Conservation (phyloP, 192 early-diverging fungal species). For the Backusella sp. region DNA sequence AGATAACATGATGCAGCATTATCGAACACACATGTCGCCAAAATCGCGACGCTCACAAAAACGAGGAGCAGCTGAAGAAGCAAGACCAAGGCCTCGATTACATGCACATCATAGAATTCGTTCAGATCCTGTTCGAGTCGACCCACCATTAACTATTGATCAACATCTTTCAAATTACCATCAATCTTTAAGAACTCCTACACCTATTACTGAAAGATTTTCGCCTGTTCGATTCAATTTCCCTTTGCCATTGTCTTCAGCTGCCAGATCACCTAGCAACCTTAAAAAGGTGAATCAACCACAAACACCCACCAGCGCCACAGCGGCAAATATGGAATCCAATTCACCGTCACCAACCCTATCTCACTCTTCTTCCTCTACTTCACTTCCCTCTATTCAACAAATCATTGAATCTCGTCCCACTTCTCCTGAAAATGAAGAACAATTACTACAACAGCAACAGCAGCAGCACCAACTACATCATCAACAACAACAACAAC, state of each 20-base stretch:
- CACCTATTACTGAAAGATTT: conserved; percentile 1
- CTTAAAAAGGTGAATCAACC: conserved; percentile 9
- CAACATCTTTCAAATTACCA: conserved; percentile 34
- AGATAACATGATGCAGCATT: conserved; percentile 87
- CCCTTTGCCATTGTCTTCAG: conserved; percentile 1
- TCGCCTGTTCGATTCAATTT: conserved; percentile 7
- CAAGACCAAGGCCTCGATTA: conserved; percentile 24
- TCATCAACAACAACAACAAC: background rate
- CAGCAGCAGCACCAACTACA: background rate
- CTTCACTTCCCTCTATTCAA: conserved; percentile 18
- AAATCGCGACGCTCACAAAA: conserved; percentile 52
- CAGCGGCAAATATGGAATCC: background rate
- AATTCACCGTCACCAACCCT: conserved; percentile 4
- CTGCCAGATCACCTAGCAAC: conserved; percentile 1
- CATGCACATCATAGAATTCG: conserved; percentile 34
- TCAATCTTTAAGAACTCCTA: conserved; percentile 13
- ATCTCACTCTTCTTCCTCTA: conserved; percentile 1
- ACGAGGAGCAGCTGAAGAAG: conserved; percentile 15
- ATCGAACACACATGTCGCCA: conserved; percentile 70
- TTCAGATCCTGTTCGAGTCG: conserved; percentile 23
- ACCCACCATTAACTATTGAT: conserved; percentile 31
- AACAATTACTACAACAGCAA: background rate
- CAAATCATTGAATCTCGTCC: conserved; percentile 19
- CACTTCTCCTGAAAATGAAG: conserved; percentile 9
- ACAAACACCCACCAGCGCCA: background rate